Evolutionary conservation across 2,329 filamentous ascomycete genomes (phyloP).

Genomic region (Tolypocladium amazonense): DNA sequence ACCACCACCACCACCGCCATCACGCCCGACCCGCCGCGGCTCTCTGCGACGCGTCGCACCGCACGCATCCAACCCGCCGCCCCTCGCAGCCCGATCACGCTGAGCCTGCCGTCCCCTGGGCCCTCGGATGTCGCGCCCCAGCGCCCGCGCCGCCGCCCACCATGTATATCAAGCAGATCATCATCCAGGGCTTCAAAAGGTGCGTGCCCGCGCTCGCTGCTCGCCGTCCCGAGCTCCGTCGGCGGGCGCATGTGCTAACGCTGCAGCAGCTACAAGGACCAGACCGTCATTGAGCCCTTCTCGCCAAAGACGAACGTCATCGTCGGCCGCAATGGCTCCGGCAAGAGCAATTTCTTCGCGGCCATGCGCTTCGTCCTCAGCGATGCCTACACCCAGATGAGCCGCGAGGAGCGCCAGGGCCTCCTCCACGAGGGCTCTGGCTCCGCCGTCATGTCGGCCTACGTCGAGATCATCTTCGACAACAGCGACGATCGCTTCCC

Average conservation of each 20-base stretch:
- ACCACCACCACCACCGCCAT: not conserved
- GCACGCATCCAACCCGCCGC: conserved; percentile 6
- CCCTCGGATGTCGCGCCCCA: conserved; percentile 24
- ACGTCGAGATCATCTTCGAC: conserved; percentile 98
- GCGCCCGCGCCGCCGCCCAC: conserved; percentile 27
- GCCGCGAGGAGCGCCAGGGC: conserved; percentile 87
- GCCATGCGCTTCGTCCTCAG: conserved; percentile 97
- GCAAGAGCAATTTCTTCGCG: conserved; percentile 99
- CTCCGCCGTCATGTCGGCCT: conserved; percentile 97
- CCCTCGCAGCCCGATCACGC: not conserved
- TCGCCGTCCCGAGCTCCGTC: not conserved
- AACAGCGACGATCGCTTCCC: conserved; percentile 94
- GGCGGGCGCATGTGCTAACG: conserved; percentile 6
- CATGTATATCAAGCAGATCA: conserved; percentile 99
- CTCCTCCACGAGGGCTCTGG: conserved; percentile 97
- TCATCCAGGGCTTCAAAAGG: conserved; percentile 99
- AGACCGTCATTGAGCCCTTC: conserved; percentile 97
- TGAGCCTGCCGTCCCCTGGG: conserved; percentile 13
- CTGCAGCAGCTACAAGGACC: conserved; percentile 82
- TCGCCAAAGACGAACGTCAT: conserved; percentile 97
- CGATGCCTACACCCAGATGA: conserved; percentile 94
- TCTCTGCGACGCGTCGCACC: conserved; percentile 8
- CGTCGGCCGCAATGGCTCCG: conserved; percentile 96
- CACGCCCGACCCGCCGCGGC: too few relatives aligned
- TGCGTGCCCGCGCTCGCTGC: conserved; percentile 25